Conservation (phyloP, 2,329 filamentous ascomycete genomes). For the Fusarium palustre region DNA sequence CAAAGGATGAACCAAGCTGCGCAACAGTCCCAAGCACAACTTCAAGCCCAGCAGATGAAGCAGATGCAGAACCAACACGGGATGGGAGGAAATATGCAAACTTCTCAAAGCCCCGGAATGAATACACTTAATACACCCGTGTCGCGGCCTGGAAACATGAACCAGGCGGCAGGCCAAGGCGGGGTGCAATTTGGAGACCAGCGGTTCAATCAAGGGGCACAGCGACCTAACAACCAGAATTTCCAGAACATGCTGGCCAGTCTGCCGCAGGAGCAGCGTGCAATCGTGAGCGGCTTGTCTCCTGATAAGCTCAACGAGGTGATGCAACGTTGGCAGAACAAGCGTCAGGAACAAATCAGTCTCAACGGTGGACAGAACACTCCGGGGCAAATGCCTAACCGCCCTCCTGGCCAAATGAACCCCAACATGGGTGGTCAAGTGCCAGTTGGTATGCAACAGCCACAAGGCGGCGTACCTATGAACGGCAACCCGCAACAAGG, state of each 20-base stretch:
- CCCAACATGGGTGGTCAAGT: conserved; percentile 49
- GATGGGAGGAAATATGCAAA: conserved; percentile 62
- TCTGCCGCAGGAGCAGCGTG: conserved; percentile 61
- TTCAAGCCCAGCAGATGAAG: conserved; percentile 63
- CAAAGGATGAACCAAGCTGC: conserved; percentile 53
- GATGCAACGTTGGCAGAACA: conserved; percentile 61
- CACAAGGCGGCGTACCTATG: conserved; percentile 45
- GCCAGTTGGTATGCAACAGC: conserved; percentile 50
- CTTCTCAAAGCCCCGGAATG: conserved; percentile 70
- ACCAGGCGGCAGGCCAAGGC: conserved; percentile 58
- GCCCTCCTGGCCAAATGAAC: conserved; percentile 49
- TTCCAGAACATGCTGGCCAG: conserved; percentile 57
- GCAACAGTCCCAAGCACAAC: conserved; percentile 52
- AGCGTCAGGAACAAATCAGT: conserved; percentile 51
- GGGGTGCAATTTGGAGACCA: conserved; percentile 63
- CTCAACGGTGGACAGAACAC: conserved; percentile 51
- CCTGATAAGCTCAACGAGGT: conserved; percentile 65
- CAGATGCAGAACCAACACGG: conserved; percentile 67
- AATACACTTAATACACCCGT: conserved; percentile 67
- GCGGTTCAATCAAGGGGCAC: conserved; percentile 65
- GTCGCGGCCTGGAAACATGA: conserved; percentile 58
- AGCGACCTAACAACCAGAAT: conserved; percentile 58
- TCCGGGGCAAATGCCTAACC: conserved; percentile 50
- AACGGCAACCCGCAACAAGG: conserved; percentile 48
- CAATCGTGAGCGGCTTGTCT: conserved; percentile 57